These are phyloP conservation scores for Citrus reticulata DNA, from an alignment of 345 rosid genomes.

Conservation along the genomic window DNA sequence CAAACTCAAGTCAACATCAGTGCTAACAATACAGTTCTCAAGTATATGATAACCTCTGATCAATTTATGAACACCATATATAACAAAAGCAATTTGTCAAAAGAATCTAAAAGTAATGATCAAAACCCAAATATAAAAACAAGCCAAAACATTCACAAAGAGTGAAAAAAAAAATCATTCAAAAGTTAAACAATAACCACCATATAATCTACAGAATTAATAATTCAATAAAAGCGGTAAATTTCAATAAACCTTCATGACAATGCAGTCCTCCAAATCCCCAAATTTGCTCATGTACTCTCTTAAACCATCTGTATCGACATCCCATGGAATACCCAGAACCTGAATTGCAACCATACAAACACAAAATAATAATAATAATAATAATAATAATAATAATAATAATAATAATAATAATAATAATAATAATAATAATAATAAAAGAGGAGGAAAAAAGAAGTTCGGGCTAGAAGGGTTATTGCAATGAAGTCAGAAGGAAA, in stretches of 20 bases:
- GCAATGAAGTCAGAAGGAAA: not conserved
- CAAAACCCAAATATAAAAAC: no score
- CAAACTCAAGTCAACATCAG: not conserved
- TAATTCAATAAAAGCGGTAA: not conserved
- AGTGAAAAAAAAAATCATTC: not conserved
- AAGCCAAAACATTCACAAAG: not conserved
- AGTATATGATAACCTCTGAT: not conserved
- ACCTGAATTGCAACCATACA: slow-evolving; percentile 40
- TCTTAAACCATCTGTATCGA: slow-evolving; percentile 84
- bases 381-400: no score
- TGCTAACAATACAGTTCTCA: not conserved
- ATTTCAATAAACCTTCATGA: slow-evolving; percentile 71
- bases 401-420: no score
- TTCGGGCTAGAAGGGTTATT: not conserved
- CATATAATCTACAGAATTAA: not conserved
- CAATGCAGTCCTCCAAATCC: slow-evolving; percentile 94
- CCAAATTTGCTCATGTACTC: slow-evolving; percentile 94
- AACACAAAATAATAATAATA: not conserved
- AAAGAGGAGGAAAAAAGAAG: not conserved
- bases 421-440: not conserved
- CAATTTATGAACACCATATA: not conserved
- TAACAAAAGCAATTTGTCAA: not conserved
- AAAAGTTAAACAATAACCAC: not conserved
- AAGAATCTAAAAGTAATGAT: not conserved
- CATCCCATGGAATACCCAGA: slow-evolving; percentile 96